Evolutionary conservation across 1,284 basidiomycete species (phyloP), one percentile per base, ranked within the genome.

Genomic region (Papiliotrema laurentii): DNA sequence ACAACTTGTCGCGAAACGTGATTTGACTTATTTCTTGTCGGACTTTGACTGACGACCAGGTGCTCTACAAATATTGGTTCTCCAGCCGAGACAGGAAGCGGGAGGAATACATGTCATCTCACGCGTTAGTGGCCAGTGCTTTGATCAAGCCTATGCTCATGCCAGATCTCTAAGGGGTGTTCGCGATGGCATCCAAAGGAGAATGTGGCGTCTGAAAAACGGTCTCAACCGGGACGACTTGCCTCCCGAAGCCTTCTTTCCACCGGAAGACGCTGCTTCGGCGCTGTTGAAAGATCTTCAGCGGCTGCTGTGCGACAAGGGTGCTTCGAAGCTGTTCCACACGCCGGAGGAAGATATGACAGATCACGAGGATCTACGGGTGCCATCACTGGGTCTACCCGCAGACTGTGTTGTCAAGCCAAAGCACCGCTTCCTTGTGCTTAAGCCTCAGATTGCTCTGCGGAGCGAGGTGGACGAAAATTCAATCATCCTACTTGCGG

Each of bases 361-460:
- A 16, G 47, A 60, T n/a, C 33, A 47, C 10, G 52, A 56, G 5
- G 54, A 54, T 16, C 11, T 52, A n/a, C 42, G 35, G 2, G 45
- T 47, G n/a, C 54, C 64, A 1, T 36, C 45, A 21, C 46, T 58
- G 11, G 72, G 69, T 9, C 37, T 74, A 2, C 67, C 70, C 0
- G 28, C 49, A 2, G 71, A 72, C 3, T 78, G 74, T 51, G 57
- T 62, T 0, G 67, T 78, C 36, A 70, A 74, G 48, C 75, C 87
- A 55, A 84, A 84, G 50, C 83, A 89, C 65, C 86, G 88, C 60
- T 86, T 88, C 60, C 77, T 94, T 22, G 79, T 97, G 16, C 76
- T 96, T 51, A 93, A 93, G 64, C 93, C 94, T 16, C 94, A 97
- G 71, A 81, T 97, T 42, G 83, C 93, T 3, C 75, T 97, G 25